Percentiles rank a stretch among this genome's conserved stretches.
phyloP scores from a whole-genome alignment of 345 rosid genomes.

The Eucalyptus brandiana region DNA sequence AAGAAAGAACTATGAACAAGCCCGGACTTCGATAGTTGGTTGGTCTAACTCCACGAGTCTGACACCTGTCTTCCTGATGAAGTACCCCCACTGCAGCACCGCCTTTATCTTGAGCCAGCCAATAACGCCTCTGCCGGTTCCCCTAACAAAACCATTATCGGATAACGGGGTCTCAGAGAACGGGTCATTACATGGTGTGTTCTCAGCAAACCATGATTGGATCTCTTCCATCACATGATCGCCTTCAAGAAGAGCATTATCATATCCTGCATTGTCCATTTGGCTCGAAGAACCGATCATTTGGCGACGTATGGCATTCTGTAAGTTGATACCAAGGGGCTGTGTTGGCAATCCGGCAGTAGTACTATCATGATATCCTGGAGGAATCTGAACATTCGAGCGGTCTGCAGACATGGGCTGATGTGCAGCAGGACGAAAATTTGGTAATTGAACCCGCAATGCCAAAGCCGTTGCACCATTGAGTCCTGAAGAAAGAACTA shows the following conservation, averaged over 20 bases:
- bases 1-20: neutral
- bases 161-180: neutral
- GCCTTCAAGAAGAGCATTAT: too few species aligned
- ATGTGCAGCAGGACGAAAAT: neutral
- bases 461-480: neutral
- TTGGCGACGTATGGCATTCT: too few species aligned
- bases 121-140: neutral
- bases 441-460: rapidly evolving
- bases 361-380: neutral
- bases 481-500: neutral
- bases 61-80: neutral
- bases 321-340: neutral
- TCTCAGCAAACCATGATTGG: too few species aligned
- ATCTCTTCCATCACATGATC: too few species aligned
- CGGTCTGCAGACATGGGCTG: neutral
- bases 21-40: neutral
- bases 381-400: neutral
- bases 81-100: neutral
- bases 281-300: too few species aligned
- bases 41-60: neutral
- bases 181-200: too few species aligned
- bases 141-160: neutral
- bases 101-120: neutral
- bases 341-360: neutral
- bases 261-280: too few species aligned